Conservation (phyloP, 2,329 filamentous ascomycete genomes). For the Penicillium sumatraense region DNA sequence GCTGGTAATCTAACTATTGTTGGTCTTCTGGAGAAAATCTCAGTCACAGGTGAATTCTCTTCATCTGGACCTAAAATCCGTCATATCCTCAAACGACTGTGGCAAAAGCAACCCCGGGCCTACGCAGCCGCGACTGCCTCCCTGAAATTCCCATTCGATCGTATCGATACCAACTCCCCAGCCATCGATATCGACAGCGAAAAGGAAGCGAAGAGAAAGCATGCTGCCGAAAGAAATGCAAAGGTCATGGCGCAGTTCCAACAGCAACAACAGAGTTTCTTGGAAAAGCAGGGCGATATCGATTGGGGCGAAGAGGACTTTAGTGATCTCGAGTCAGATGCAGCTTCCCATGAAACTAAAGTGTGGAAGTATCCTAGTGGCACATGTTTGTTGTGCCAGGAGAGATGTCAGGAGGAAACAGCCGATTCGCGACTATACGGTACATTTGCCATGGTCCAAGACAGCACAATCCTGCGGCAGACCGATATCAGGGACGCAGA, state of each 20-base stretch:
- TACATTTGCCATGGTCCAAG: constrained; percentile 86
- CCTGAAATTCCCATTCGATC: constrained; percentile 69
- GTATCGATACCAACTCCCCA: constrained; percentile 82
- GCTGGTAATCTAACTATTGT: constrained; percentile 54
- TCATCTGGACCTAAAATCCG: constrained; percentile 82
- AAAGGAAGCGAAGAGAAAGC: constrained; percentile 83
- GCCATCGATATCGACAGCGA: constrained; percentile 64
- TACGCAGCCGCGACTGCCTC: constrained; percentile 71
- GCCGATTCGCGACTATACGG: constrained; percentile 88
- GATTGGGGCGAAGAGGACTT: constrained; percentile 88
- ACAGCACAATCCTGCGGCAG: constrained; percentile 84
- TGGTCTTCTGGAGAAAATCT: constrained; percentile 57
- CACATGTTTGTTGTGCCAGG: constrained; percentile 94
- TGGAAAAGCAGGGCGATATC: constrained; percentile 83
- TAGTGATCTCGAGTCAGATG: constrained; percentile 62
- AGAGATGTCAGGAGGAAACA: constrained; percentile 96
- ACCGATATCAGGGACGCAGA: constrained; percentile 82
- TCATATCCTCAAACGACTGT: constrained; percentile 81
- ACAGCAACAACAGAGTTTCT: constrained; percentile 92
- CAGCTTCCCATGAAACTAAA: constrained; percentile 66
- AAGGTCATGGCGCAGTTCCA: constrained; percentile 98
- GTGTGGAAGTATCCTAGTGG: constrained; percentile 90
- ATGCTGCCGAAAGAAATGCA: constrained; percentile 85
- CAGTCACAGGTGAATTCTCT: constrained; percentile 74
- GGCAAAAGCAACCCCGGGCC: constrained; percentile 74